Percentiles rank a stretch among this genome's conserved stretches.
phyloP scores from a whole-genome alignment of 257 asterid species.

The Solanum pennellii region DNA sequence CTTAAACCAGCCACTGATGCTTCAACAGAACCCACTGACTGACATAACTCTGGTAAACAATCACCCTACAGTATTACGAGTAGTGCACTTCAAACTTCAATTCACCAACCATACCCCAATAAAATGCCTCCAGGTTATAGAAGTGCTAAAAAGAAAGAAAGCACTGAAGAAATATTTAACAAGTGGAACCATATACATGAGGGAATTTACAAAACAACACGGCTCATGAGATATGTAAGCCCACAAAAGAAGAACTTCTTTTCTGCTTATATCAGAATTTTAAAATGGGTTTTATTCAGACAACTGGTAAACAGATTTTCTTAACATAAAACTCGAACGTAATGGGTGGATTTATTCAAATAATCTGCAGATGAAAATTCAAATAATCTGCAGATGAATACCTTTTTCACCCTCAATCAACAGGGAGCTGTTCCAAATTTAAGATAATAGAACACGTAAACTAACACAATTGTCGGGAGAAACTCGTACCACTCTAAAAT shows the following conservation, averaged over 20 bases:
- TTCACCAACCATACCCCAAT: not conserved
- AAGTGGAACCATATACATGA: not conserved
- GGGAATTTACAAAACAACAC: not conserved
- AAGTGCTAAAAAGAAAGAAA: not conserved
- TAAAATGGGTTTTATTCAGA: not conserved
- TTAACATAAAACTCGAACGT: not conserved
- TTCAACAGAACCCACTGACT: conserved; percentile 53
- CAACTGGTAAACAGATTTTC: not conserved
- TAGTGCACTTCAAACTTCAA: not conserved
- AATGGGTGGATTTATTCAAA: not conserved
- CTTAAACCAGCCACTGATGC: conserved; percentile 74
- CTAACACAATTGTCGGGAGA: not conserved
- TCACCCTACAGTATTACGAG: conserved; percentile 28
- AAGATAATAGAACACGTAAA: not conserved
- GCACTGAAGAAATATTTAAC: not conserved
- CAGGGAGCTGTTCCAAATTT: not conserved
- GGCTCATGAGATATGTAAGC: not conserved
- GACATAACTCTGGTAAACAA: conserved; percentile 17
- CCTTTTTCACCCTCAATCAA: not conserved
- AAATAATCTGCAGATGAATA: not conserved
- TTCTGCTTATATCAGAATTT: not conserved
- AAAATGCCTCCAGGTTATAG: not conserved
- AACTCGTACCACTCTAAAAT: not conserved
- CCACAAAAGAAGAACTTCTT: not conserved
- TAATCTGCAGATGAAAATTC: not conserved